Evolutionary conservation across 345 rosid genomes (phyloP).

Genomic region (Boechera divaricarpa): DNA sequence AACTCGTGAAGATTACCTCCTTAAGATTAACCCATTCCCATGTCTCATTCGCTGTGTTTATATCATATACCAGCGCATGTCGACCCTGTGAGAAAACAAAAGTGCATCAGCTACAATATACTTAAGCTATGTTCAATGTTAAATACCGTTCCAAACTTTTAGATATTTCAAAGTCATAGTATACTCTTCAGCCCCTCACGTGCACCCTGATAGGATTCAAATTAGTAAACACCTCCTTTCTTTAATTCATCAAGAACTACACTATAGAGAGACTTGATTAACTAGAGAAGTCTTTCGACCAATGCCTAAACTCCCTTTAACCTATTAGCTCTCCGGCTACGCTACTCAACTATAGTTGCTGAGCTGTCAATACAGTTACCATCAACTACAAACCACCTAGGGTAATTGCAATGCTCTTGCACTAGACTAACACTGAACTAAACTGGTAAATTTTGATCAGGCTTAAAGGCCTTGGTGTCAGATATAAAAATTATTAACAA

Average conservation of each 20-base stretch:
- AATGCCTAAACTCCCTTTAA: neutral
- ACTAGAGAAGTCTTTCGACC: neutral
- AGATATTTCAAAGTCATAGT: neutral
- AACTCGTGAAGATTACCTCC: conserved; percentile 58
- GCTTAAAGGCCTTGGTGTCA: neutral
- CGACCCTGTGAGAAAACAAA: conserved; percentile 59
- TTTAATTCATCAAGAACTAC: conserved; percentile 13
- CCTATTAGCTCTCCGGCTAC: neutral
- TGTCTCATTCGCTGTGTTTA: conserved; percentile 63
- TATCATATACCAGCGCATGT: conserved; percentile 89
- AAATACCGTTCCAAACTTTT: neutral
- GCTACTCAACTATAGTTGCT: neutral
- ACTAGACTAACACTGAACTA: conserved; percentile 2
- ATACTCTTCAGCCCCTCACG: neutral
- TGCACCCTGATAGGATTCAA: neutral
- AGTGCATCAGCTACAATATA: neutral
- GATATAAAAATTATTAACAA: neutral
- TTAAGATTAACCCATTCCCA: conserved; percentile 98
- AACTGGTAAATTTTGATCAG: neutral
- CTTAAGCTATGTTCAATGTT: neutral
- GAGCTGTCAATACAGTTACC: neutral
- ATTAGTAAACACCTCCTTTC: neutral
- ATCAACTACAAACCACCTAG: neutral
- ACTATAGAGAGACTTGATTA: conserved; percentile 1
- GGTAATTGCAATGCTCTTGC: neutral